These are phyloP conservation scores for Capsicum chinense DNA, from an alignment of 257 asterid genomes.

Conservation along the genomic window DNA sequence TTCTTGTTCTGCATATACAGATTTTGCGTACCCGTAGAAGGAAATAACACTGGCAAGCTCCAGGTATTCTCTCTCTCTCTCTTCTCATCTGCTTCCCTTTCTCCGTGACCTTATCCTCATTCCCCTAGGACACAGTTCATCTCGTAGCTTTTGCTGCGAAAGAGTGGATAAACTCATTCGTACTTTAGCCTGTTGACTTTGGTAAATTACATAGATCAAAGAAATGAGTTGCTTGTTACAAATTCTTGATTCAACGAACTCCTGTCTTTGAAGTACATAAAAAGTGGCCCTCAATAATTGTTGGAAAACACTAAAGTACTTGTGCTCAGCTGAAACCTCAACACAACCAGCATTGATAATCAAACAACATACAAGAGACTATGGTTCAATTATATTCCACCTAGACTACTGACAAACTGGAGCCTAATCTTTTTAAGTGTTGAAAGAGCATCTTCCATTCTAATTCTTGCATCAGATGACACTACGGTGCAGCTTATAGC, in stretches of 20 bases:
- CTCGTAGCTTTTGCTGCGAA: too few species aligned
- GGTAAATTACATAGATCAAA: too few species aligned
- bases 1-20: too few species aligned
- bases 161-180: background rate
- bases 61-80: background rate
- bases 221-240: too few species aligned
- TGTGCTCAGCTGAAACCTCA: conserved; percentile 48
- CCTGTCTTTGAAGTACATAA: too few species aligned
- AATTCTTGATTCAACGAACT: too few species aligned
- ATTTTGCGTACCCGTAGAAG: too few species aligned
- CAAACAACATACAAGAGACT: background rate
- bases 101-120: too few species aligned
- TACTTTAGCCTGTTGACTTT: background rate
- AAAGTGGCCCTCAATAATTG: too few species aligned
- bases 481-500: background rate
- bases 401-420: background rate
- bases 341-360: background rate
- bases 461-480: background rate
- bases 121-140: too few species aligned
- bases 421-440: background rate
- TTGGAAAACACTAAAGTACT: background rate
- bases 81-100: too few species aligned
- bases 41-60: background rate
- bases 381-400: background rate
- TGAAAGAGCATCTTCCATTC: background rate